Conservation (phyloP, 768 basidiomycete genomes). For the Porphyrellus cyaneotinctus region DNA sequence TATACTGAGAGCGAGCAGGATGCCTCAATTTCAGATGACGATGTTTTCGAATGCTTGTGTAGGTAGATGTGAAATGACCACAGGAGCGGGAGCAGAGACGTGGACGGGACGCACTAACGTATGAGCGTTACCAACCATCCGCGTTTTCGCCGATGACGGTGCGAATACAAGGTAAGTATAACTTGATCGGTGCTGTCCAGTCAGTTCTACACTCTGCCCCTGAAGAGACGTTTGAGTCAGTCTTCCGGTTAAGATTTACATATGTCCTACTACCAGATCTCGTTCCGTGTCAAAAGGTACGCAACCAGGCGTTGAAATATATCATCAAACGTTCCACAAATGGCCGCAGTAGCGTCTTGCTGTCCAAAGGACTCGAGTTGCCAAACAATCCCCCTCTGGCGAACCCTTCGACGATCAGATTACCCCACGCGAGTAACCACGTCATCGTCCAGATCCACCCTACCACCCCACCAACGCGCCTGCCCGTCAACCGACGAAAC, state of each 20-base stretch:
- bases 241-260: too few species aligned
- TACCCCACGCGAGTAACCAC: not conserved
- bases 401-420: not conserved
- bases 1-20: slow-evolving; percentile 27
- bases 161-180: too few species aligned
- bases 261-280: too few species aligned
- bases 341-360: not conserved
- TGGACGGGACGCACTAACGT: too few species aligned
- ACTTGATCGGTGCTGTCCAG: too few species aligned
- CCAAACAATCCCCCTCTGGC: not conserved
- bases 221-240: too few species aligned
- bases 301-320: not conserved
- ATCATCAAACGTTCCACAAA: not conserved
- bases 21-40: slow-evolving; percentile 7
- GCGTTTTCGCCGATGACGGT: too few species aligned
- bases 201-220: too few species aligned
- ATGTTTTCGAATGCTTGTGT: slow-evolving; percentile 7
- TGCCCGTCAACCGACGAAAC: not conserved
- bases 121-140: too few species aligned
- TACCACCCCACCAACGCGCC: not conserved
- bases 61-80: slow-evolving; percentile 2
- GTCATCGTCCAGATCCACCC: not conserved
- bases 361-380: not conserved
- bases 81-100: not conserved
- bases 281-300: too few species aligned